Evolutionary conservation across 306 rosid genomes (phyloP).

Genomic region (Castanea mollissima): DNA sequence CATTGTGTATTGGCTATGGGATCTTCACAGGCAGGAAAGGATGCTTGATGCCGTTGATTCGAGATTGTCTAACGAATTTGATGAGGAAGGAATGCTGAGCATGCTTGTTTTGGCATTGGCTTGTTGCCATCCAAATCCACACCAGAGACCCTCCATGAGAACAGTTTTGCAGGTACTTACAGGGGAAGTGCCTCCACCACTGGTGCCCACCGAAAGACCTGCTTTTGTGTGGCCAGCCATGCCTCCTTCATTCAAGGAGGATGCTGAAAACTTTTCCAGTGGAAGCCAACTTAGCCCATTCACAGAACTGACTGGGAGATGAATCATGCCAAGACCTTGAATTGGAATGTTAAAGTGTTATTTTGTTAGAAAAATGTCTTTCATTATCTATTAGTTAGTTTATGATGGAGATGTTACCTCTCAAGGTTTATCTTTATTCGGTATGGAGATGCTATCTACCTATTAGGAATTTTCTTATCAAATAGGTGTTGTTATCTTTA

Average conservation of each 20-base stretch:
- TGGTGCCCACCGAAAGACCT: conserved; percentile 51
- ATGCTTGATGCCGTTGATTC: conserved; percentile 41
- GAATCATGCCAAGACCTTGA: neutral
- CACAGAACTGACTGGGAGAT: conserved; percentile 49
- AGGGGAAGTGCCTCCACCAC: conserved; percentile 52
- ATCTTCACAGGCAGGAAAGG: conserved; percentile 38
- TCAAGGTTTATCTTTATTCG: too few species aligned
- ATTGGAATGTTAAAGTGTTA: too few species aligned
- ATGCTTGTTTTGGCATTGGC: conserved; percentile 60
- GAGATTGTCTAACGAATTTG: conserved; percentile 24
- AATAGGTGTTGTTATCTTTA: too few species aligned
- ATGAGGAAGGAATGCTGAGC: conserved; percentile 17
- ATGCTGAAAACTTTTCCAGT: conserved; percentile 6
- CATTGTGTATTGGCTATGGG: conserved; percentile 68
- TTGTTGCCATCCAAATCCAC: conserved; percentile 82
- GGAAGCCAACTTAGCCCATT: conserved; percentile 20
- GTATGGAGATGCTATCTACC: too few species aligned
- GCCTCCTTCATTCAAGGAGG: conserved; percentile 44
- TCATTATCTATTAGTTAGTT: too few species aligned
- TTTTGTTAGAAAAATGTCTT: too few species aligned
- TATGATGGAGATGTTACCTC: too few species aligned
- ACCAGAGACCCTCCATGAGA: conserved; percentile 57
- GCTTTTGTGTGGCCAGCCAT: conserved; percentile 68
- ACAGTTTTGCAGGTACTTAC: conserved; percentile 55
- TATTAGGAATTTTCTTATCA: too few species aligned